Conservation (phyloP, 495 filamentous ascomycete species). For the Aspergillus sclerotiicarbonarius region DNA sequence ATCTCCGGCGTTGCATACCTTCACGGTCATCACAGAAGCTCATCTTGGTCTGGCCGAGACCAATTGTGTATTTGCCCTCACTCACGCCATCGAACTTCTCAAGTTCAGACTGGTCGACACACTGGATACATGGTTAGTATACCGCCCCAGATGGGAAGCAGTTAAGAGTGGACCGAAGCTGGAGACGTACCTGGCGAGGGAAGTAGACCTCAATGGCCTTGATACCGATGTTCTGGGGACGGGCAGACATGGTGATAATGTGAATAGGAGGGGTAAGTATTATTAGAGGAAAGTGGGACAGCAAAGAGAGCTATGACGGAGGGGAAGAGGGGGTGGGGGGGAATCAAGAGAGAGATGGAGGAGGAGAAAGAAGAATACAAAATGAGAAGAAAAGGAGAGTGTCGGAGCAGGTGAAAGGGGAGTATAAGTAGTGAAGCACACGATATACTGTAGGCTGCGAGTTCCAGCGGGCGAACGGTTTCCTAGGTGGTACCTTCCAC, state of each 20-base stretch:
- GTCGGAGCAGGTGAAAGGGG: neutral
- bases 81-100: constrained; percentile 98
- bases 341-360: constrained; percentile 9
- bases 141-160: constrained; percentile 3
- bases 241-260: constrained; percentile 70
- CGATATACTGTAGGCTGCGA: constrained; percentile 4
- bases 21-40: constrained; percentile 99
- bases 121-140: constrained; percentile 55
- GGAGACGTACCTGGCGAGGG: constrained; percentile 77
- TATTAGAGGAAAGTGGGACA: constrained; percentile 4
- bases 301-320: neutral
- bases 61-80: constrained; percentile 96
- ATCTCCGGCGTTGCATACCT: constrained; percentile 55
- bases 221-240: constrained; percentile 96
- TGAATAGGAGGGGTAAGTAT: neutral
- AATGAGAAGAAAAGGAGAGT: constrained; percentile 5
- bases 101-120: constrained; percentile 91
- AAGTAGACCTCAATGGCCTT: constrained; percentile 99
- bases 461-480: constrained; percentile 5
- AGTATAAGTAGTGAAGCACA: neutral
- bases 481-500: neutral
- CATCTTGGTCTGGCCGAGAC: constrained; percentile 99
- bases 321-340: constrained; percentile 3
- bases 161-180: neutral
- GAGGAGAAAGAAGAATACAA: constrained; percentile 9